phyloP scores from a whole-genome alignment of 1,284 basidiomycete genomes.

The Erythrobasidium hasegawianum region DNA sequence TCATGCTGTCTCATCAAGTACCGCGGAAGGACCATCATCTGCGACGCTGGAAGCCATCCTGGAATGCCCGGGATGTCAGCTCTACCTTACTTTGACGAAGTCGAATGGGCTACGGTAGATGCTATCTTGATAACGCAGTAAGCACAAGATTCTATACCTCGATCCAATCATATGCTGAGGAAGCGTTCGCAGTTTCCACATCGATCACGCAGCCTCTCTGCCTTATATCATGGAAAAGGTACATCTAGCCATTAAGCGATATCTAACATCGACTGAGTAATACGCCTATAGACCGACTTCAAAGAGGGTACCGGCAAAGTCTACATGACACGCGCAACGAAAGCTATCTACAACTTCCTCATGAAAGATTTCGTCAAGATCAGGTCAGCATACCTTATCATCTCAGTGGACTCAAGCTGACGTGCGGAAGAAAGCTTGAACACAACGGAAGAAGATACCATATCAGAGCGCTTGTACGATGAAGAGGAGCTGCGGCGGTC shows the following conservation, averaged over 20 bases:
- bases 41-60: constrained; percentile 95
- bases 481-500: constrained; percentile 85
- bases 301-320: constrained; percentile 91
- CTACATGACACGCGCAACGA: constrained; percentile 99
- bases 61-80: constrained; percentile 93
- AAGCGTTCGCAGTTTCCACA: constrained; percentile 68
- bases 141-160: too few relatives aligned
- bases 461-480: constrained; percentile 50
- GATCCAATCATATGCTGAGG: too few relatives aligned
- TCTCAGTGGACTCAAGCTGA: not conserved
- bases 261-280: not conserved
- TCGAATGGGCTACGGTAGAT: constrained; percentile 98
- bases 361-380: constrained; percentile 98
- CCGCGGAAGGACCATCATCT: constrained; percentile 87
- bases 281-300: constrained; percentile 80
- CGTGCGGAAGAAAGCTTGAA: constrained; percentile 26
- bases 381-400: constrained; percentile 56
- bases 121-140: constrained; percentile 93
- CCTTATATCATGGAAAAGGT: constrained; percentile 99
- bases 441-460: constrained; percentile 51
- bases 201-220: constrained; percentile 94
- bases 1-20: constrained; percentile 97
- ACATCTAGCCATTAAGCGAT: constrained; percentile 32
- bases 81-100: constrained; percentile 85
- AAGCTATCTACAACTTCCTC: constrained; percentile 95